These are phyloP conservation scores for Cryptosporidium viatorum DNA, from an alignment of 169 alveolate genomes.

Conservation along the genomic window DNA sequence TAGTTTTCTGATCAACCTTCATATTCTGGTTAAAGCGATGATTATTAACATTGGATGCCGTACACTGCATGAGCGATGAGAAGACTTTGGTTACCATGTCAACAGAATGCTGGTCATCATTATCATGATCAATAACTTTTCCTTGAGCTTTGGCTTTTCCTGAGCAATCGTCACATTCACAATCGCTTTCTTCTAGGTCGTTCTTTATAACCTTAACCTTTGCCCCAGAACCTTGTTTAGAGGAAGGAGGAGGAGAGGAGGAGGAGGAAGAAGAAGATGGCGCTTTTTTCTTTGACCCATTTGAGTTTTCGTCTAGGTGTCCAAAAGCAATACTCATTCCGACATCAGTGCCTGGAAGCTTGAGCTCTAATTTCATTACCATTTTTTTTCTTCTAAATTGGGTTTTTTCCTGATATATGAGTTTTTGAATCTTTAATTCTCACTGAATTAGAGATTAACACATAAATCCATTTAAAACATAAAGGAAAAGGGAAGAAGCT, in stretches of 20 bases:
- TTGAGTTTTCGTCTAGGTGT: slow-evolving; percentile 1
- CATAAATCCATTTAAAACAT: slow-evolving; percentile 1
- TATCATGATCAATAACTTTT: neutral
- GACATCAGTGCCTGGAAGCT: slow-evolving; percentile 64
- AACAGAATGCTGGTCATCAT: slow-evolving; percentile 6
- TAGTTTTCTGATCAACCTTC: neutral
- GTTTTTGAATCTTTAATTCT: neutral
- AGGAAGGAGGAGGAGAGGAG: neutral
- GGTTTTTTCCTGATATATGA: neutral
- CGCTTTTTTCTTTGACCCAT: neutral
- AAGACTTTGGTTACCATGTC: slow-evolving; percentile 61
- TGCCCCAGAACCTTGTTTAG: neutral
- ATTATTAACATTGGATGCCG: slow-evolving; percentile 40
- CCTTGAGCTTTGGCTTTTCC: neutral
- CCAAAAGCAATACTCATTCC: slow-evolving; percentile 68
- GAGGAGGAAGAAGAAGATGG: neutral
- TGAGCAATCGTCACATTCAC: slow-evolving; percentile 37
- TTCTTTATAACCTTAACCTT: slow-evolving; percentile 1
- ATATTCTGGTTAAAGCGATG: neutral
- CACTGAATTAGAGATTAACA: neutral
- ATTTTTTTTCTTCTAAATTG: neutral
- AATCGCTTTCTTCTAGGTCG: slow-evolving; percentile 37
- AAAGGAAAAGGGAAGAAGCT: neutral
- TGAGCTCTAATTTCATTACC: slow-evolving; percentile 43
- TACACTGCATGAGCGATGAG: slow-evolving; percentile 65